A percentile compares a stretch with the other conserved stretches of the same genome.
These are phyloP conservation scores for Colletotrichum sp. DNA, from an alignment of 2,329 filamentous ascomycete genomes.

Conservation along the genomic window DNA sequence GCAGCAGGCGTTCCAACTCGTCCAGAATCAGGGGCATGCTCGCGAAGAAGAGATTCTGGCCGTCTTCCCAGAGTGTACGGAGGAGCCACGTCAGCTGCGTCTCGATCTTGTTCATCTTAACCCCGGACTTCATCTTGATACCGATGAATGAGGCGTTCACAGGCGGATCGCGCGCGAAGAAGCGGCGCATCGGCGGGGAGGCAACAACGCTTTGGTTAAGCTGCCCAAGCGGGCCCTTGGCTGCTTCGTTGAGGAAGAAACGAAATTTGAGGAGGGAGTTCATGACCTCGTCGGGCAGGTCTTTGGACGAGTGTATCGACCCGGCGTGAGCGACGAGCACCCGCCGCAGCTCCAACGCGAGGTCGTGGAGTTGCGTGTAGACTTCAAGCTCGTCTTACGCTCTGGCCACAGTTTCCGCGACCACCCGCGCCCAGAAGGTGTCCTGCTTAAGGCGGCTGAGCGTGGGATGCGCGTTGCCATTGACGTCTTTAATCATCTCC, in stretches of 20 bases:
- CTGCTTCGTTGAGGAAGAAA: conserved; percentile 35
- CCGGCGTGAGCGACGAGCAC: conserved; percentile 29
- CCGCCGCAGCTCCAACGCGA: conserved; percentile 26
- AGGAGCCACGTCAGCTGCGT: conserved; percentile 40
- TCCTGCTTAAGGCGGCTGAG: conserved; percentile 15
- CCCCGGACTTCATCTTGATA: conserved; percentile 19
- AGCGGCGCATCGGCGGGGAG: conserved; percentile 45
- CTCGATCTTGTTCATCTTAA: conserved; percentile 23
- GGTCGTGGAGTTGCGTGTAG: conserved; percentile 41
- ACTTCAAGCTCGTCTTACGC: conserved; percentile 38
- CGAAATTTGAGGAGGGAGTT: conserved; percentile 43
- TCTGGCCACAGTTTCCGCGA: conserved; percentile 34
- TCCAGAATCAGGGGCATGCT: conserved; percentile 45
- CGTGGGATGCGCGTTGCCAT: conserved; percentile 32
- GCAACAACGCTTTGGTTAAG: conserved; percentile 29
- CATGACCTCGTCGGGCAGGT: conserved; percentile 44
- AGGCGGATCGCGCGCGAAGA: conserved; percentile 31
- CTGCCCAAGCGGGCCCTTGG: conserved; percentile 32
- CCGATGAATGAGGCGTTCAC: conserved; percentile 20
- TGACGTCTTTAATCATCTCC: conserved; percentile 44
- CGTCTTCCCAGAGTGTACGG: conserved; percentile 39
- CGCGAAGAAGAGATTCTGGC: conserved; percentile 30
- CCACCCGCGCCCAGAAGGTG: conserved; percentile 39
- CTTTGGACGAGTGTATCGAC: conserved; percentile 32
- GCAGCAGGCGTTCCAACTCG: conserved; percentile 50